Evolutionary conservation across 441 rosid species (phyloP).

Genomic region (Rhodomyrtus psidioides): DNA sequence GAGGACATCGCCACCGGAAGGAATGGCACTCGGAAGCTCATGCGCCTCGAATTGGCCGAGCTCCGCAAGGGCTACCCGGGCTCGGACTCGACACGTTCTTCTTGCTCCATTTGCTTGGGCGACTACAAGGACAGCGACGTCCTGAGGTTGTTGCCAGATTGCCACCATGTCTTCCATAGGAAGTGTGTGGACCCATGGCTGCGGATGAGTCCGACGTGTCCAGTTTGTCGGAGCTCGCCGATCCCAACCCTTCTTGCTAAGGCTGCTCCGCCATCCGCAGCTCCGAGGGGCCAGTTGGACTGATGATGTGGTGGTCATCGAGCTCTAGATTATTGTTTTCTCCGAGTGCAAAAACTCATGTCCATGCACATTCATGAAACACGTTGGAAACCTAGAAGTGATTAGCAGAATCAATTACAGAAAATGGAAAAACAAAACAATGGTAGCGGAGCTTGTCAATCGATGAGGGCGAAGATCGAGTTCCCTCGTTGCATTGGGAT

Average conservation of each 20-base stretch:
- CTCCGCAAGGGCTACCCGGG: not conserved
- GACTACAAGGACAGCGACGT: not conserved
- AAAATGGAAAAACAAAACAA: not conserved
- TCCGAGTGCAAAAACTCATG: not conserved
- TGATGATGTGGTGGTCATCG: not conserved
- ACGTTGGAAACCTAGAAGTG: not conserved
- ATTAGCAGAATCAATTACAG: not conserved
- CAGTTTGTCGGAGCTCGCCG: not conserved
- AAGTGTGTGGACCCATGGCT: not conserved
- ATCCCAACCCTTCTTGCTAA: not conserved
- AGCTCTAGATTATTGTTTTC: not conserved
- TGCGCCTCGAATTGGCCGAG: not conserved
- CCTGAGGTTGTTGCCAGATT: not conserved
- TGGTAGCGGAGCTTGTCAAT: not conserved
- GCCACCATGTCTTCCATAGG: not conserved
- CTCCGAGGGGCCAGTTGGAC: not conserved
- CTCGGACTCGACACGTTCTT: not conserved
- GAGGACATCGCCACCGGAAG: not conserved
- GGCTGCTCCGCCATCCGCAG: not conserved
- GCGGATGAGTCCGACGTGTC: not conserved
- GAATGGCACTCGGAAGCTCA: not conserved
- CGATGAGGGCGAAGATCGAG: not conserved
- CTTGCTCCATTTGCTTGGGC: not conserved
- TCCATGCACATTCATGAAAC: not conserved
- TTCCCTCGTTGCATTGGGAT: not conserved